A percentile compares a stretch with the other conserved stretches of the same genome.
These are phyloP conservation scores for Solanum lycopersicoides DNA, from an alignment of 257 asterid species.

Conservation along the genomic window DNA sequence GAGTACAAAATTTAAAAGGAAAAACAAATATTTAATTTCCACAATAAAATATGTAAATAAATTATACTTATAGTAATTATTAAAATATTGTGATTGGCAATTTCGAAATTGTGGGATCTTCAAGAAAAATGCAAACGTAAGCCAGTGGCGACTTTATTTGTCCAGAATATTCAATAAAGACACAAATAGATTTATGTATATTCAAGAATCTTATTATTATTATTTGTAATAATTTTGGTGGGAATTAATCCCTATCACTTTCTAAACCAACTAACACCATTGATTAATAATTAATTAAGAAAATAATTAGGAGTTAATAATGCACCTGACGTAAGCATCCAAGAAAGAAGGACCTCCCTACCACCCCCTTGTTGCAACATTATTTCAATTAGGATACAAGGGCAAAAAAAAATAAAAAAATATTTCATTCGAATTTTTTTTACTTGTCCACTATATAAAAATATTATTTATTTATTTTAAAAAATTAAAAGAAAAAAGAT, in stretches of 20 bases:
- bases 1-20: background rate
- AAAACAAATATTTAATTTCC: background rate
- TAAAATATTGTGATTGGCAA: background rate
- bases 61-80: background rate
- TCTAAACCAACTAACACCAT: background rate
- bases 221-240: background rate
- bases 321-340: background rate
- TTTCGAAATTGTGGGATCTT: background rate
- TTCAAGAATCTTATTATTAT: background rate
- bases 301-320: background rate
- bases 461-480: background rate
- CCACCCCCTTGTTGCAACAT: background rate
- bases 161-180: conserved; percentile 23
- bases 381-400: background rate
- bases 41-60: background rate
- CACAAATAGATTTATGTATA: background rate
- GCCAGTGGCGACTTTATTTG: background rate
- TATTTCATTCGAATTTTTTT: background rate
- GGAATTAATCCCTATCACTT: background rate
- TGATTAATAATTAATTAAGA: background rate
- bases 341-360: background rate
- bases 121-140: background rate
- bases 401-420: background rate
- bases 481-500: background rate
- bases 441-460: background rate